Base-by-base conservation (phyloP, 1,139 yeast genomes). In the Yamadazyma triangularis region DNA sequence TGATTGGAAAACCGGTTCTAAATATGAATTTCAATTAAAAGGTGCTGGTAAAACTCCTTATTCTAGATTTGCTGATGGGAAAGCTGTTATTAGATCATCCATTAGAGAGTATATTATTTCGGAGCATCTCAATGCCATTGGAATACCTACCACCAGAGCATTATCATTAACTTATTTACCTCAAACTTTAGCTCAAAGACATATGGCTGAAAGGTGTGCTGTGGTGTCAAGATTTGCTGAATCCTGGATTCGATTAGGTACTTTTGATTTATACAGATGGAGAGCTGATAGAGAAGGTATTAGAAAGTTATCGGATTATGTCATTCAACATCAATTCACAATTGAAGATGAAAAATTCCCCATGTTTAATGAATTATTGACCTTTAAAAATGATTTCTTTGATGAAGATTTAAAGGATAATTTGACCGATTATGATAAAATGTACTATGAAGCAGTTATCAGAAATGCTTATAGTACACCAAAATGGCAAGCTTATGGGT, bases 31-130 rank as follows among this genome's bases (percentile, higher is more conserved):
- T 3, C 97, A 91, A 57, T 58, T 89, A 39, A 91, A 89, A 57
- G 98, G 98, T 0, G 79, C 93, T 1, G 98, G 98, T 0, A 62
- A 75, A 48, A 89, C 97, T 0, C 96, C 97, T 1, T 91, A 70
- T 53, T 84, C 95, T 0, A 68, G 98, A 35, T 89, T 89, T 67
- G 97, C 96, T 0, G 98, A 91, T 56, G 98, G 98, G 2, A 88
- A 87, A 48, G 97, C 97, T 0, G 95, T 88, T 2, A 51, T 91
- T 15, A 60, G 96, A 39, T 86, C 96, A 2, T 79, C 94, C 23
- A 78, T 91, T 24, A 66, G 97, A 27, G 98, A 91, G 52, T 89
- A 85, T 38, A 67, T 89, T 33, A 84, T 85, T 2, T 82, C 93
- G 4, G 98, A 91, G 50, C 79, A 85, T 28, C 64, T 89, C 33